Conservation (phyloP, 2,329 filamentous ascomycete genomes). For the Sclerotinia glacialis region DNA sequence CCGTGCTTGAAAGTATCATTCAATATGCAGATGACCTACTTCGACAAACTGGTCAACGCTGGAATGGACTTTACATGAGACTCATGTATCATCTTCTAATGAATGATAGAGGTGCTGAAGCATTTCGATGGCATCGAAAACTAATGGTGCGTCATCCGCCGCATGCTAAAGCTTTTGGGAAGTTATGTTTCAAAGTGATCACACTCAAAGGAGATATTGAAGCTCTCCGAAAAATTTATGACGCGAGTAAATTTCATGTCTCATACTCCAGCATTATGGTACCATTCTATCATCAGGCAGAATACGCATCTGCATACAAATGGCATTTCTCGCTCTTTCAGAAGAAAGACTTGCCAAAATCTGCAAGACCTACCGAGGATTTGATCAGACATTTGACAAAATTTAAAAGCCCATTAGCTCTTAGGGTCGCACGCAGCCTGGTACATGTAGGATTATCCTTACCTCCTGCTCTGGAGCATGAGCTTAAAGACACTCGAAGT, state of each 20-base stretch:
- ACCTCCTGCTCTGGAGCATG: conserved; percentile 22
- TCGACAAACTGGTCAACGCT: conserved; percentile 40
- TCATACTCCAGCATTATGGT: conserved; percentile 47
- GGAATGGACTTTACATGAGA: conserved; percentile 44
- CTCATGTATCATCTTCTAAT: conserved; percentile 45
- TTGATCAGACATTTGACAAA: conserved; percentile 43
- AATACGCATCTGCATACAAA: conserved; percentile 42
- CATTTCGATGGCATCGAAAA: conserved; percentile 36
- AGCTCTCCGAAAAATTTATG: conserved; percentile 45
- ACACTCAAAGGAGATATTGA: conserved; percentile 35
- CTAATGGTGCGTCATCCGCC: conserved; percentile 33
- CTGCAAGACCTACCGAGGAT: conserved; percentile 41
- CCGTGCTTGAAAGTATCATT: conserved; percentile 41
- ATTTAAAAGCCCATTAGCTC: conserved; percentile 36
- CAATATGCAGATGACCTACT: conserved; percentile 45
- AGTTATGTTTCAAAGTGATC: conserved; percentile 37
- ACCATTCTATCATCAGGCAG: conserved; percentile 41
- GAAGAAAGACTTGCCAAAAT: conserved; percentile 44
- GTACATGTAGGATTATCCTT: conserved; percentile 33
- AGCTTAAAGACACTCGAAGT: conserved; percentile 24
- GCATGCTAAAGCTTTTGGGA: conserved; percentile 42
- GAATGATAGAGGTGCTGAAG: conserved; percentile 25
- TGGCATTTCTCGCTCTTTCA: conserved; percentile 48
- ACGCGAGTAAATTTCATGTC: conserved; percentile 39
- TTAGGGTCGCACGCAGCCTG: conserved; percentile 32